Conservation (phyloP, 352 stramenopile species). For the Globisporangium rhizosaccharum region DNA sequence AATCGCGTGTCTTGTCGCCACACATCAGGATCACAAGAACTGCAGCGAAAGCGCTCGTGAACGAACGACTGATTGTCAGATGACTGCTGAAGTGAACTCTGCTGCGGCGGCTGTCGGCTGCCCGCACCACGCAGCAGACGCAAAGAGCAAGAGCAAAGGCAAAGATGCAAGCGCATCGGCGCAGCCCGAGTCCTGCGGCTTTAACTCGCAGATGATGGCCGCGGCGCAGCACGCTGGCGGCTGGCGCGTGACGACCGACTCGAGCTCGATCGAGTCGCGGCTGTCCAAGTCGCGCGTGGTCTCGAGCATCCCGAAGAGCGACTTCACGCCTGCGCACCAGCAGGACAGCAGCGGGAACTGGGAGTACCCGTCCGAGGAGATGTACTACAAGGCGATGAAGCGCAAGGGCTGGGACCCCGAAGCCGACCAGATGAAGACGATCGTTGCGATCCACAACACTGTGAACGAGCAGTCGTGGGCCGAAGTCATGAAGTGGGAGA, state of each 20-base stretch:
- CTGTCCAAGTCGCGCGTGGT: slow-evolving; percentile 83
- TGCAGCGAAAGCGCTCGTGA: too few relatives aligned
- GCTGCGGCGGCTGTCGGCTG: slow-evolving; percentile 42
- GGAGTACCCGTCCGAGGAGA: slow-evolving; percentile 97
- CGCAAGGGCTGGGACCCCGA: slow-evolving; percentile 93
- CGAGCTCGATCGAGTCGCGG: slow-evolving; percentile 10
- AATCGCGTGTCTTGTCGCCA: too few relatives aligned
- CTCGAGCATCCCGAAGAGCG: slow-evolving; percentile 94
- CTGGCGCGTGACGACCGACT: slow-evolving; percentile 26
- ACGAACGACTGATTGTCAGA: slow-evolving; percentile 7
- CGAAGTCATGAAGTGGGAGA: slow-evolving; percentile 92
- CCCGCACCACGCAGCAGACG: slow-evolving; percentile 25
- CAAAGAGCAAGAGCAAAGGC: slow-evolving; percentile 6
- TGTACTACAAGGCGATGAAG: slow-evolving; percentile 98
- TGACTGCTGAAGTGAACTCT: slow-evolving; percentile 72
- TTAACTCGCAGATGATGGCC: slow-evolving; percentile 59
- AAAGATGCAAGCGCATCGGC: neutral
- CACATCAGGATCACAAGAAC: too few relatives aligned
- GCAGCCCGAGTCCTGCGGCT: slow-evolving; percentile 25
- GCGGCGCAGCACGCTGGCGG: slow-evolving; percentile 37
- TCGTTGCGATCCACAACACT: slow-evolving; percentile 97
- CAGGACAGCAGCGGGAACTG: slow-evolving; percentile 61
- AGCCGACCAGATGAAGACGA: slow-evolving; percentile 91
- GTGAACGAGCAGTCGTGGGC: slow-evolving; percentile 96
- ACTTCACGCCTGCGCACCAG: slow-evolving; percentile 71